These are phyloP conservation scores for Saccharomyces paradoxus DNA, from an alignment of 805 yeast species.

Conservation along the genomic window DNA sequence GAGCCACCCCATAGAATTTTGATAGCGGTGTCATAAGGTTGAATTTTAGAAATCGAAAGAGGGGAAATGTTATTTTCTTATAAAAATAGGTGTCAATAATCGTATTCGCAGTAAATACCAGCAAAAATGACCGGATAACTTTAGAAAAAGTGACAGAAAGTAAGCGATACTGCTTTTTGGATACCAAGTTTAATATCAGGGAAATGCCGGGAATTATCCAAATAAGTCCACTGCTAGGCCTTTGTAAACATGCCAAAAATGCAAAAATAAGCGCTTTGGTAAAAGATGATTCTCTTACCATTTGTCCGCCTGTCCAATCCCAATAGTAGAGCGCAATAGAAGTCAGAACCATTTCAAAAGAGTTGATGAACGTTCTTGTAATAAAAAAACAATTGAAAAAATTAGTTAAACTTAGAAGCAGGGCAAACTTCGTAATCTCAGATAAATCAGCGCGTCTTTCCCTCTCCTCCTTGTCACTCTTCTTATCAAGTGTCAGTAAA, in stretches of 20 bases:
- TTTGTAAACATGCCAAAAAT: slow-evolving; percentile 53
- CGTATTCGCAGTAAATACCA: slow-evolving; percentile 33
- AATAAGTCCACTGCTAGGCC: slow-evolving; percentile 77
- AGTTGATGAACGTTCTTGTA: slow-evolving; percentile 80
- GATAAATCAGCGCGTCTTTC: slow-evolving; percentile 1
- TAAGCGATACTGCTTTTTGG: slow-evolving; percentile 5
- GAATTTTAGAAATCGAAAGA: slow-evolving; percentile 63
- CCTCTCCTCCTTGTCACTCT: slow-evolving; percentile 8
- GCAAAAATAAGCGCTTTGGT: slow-evolving; percentile 43
- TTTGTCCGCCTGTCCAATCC: slow-evolving; percentile 46
- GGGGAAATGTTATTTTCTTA: slow-evolving; percentile 48
- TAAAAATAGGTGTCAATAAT: slow-evolving; percentile 56
- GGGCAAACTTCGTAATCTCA: slow-evolving; percentile 14
- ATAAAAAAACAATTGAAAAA: slow-evolving; percentile 72
- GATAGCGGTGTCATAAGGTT: slow-evolving; percentile 69
- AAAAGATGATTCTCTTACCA: slow-evolving; percentile 16
- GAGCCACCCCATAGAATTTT: slow-evolving; percentile 74
- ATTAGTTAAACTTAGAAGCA: slow-evolving; percentile 20
- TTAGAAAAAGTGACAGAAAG: slow-evolving; percentile 14
- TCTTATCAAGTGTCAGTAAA: slow-evolving; percentile 13
- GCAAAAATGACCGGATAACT: slow-evolving; percentile 13
- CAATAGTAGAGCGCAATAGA: slow-evolving; percentile 58
- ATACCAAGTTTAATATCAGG: slow-evolving; percentile 14
- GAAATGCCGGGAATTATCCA: slow-evolving; percentile 60
- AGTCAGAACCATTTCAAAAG: slow-evolving; percentile 68